Conservation (phyloP, 495 filamentous ascomycete genomes). For the Xylaria palmicola region DNA sequence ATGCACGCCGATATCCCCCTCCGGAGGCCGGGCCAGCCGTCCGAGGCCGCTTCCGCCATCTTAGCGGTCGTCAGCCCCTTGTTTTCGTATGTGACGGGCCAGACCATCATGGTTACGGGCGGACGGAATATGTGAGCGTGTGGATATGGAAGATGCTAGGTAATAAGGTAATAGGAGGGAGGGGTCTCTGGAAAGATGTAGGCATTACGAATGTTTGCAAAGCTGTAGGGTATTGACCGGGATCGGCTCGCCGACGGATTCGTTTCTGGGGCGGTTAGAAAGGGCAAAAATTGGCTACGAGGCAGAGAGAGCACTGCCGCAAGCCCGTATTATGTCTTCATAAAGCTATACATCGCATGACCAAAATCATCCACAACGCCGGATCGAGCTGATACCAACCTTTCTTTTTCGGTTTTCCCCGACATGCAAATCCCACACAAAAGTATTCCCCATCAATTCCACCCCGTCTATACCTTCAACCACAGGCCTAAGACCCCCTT, state of each 20-base stretch:
- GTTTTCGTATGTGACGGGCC: slow-evolving; percentile 78
- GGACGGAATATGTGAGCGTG: slow-evolving; percentile 72
- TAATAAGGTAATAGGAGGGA: too few relatives aligned
- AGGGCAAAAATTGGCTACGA: slow-evolving; percentile 1
- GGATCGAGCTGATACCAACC: slow-evolving; percentile 11
- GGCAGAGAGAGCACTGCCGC: slow-evolving; percentile 3
- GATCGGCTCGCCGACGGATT: neutral
- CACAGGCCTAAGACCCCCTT: slow-evolving; percentile 90
- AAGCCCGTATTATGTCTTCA: slow-evolving; percentile 11
- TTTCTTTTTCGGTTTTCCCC: slow-evolving; percentile 8
- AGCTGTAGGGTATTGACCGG: too few relatives aligned
- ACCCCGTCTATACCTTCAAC: slow-evolving; percentile 66
- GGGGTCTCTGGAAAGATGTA: neutral
- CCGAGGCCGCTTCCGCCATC: slow-evolving; percentile 76
- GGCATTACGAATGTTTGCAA: neutral
- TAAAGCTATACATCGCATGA: slow-evolving; percentile 9
- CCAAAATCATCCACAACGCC: slow-evolving; percentile 18
- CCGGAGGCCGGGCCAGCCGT: slow-evolving; percentile 69
- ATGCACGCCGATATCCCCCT: slow-evolving; percentile 70
- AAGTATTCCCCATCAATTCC: slow-evolving; percentile 3
- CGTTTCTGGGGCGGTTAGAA: too few relatives aligned
- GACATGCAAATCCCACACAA: slow-evolving; percentile 11
- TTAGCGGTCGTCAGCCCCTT: slow-evolving; percentile 77
- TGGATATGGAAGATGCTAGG: neutral
- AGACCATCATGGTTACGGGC: slow-evolving; percentile 82